Percentiles rank a stretch among this genome's conserved stretches.
phyloP scores from a whole-genome alignment of 306 rosid genomes.

The Prinsepia uniflora region DNA sequence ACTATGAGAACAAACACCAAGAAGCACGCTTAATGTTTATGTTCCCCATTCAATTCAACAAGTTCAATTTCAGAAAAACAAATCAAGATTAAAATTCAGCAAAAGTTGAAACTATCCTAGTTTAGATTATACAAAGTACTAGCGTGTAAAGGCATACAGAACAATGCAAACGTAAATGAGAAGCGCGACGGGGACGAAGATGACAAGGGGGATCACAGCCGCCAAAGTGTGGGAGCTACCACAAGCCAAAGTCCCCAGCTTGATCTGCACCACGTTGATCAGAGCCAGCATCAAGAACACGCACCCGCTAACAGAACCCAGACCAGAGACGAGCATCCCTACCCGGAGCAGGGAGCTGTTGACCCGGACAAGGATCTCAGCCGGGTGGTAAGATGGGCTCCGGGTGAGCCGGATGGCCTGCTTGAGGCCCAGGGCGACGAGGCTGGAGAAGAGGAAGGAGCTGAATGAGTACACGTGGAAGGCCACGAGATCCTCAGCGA shows the following conservation, averaged over 20 bases:
- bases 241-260: conserved; percentile 76
- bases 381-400: conserved; percentile 38
- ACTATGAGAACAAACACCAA: background rate
- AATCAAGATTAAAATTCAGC: background rate
- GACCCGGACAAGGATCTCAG: conserved; percentile 48
- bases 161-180: conserved; percentile 44
- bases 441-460: conserved; percentile 97
- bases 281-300: conserved; percentile 67
- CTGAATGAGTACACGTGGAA: conserved; percentile 97
- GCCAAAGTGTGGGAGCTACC: conserved; percentile 48
- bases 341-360: conserved; percentile 51
- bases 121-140: conserved; percentile 5
- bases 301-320: conserved; percentile 64
- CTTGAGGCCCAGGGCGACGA: conserved; percentile 75
- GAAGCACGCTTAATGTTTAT: background rate
- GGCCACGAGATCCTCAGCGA: conserved; percentile 67
- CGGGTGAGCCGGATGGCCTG: conserved; percentile 71
- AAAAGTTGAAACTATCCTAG: background rate
- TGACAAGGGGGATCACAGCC: conserved; percentile 66
- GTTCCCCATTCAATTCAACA: background rate
- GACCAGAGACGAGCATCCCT: conserved; percentile 79
- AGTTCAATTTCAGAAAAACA: background rate
- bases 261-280: conserved; percentile 77
- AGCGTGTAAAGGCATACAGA: conserved; percentile 71
- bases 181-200: conserved; percentile 61